Evolutionary conservation across 805 yeast genomes (phyloP), one percentile per base, ranked within the genome.

Genomic region (Maudiozyma serrabonitensis): DNA sequence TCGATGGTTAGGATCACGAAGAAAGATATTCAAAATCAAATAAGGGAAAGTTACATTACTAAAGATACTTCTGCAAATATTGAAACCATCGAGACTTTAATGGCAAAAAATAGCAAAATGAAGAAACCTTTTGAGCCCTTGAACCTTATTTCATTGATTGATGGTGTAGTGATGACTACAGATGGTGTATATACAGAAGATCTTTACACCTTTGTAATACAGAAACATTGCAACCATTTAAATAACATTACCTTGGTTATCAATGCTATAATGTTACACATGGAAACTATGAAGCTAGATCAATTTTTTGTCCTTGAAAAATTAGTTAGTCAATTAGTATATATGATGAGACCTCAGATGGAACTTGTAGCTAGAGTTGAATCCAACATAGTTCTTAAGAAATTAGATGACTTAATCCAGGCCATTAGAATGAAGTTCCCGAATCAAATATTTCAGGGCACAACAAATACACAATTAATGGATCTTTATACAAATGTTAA

Each of bases 101-200:
- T 54, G 15, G 16, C 38, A 13, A n/a, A 16, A 31, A 42, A 43
- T 6, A 28, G 18, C 32, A 28, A 18, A 16, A 2, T 21, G 15
- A 16, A 8, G 3, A 26, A 19, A 32, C 16, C 9, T 19, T 32
- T 42, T 28, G 46, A 45, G 6, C 43, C 43, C 6, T n/a, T 34
- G 6, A 31, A 8, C 3, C 18, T 50, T 15, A 47, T 42, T 16
- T 52, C 50, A 1, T 34, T 49, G 4, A 50, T 52, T 23, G 55
- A 52, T 35, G 48, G 47, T 40, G 16, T 39, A 16, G 40, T 50
- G 15, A 16, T 32, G 18, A 49, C 47, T 43, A 23, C 31, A 21
- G 45, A 47, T 8, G 51, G 53, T 9, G 13, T 61, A 5, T 82
- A 56, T 31, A 43, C 56, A 3, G 66, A 18, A 61, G 82, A 57